Percentiles rank a stretch among this genome's conserved stretches.
Conservation (phyloP, 768 basidiomycete genomes). For the Ramaria sp. region DNA sequence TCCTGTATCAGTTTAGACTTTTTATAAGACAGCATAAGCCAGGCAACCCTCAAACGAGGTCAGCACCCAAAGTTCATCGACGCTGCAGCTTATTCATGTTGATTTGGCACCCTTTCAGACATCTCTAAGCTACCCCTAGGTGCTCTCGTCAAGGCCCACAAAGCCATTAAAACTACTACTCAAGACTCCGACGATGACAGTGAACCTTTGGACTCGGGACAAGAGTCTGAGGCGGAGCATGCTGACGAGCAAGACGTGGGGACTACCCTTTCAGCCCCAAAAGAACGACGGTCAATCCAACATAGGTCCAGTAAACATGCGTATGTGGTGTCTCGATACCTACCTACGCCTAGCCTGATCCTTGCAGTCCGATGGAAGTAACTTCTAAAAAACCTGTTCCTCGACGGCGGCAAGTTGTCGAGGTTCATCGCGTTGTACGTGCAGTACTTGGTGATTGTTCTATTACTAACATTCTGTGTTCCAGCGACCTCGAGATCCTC, state of each 20-base stretch:
- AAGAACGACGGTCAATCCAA: constrained; percentile 31
- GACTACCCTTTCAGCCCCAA: constrained; percentile 20
- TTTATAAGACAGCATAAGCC: background rate
- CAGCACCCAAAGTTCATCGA: background rate
- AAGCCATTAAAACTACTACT: constrained; percentile 33
- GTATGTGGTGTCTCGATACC: constrained; percentile 28
- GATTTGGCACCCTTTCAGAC: constrained; percentile 27
- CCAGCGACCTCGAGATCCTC: constrained; percentile 77
- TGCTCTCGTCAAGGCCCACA: constrained; percentile 54
- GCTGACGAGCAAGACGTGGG: constrained; percentile 25
- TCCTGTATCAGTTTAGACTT: background rate
- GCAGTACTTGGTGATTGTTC: background rate
- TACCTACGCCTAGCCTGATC: background rate
- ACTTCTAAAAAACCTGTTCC: constrained; percentile 81
- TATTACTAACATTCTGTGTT: background rate
- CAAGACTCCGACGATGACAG: constrained; percentile 21
- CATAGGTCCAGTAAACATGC: constrained; percentile 79
- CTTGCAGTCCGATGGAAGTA: constrained; percentile 61
- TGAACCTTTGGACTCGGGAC: constrained; percentile 18
- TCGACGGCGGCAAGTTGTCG: constrained; percentile 58
- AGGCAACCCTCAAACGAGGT: constrained; percentile 8
- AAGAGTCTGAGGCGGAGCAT: constrained; percentile 2
- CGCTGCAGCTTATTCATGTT: too few relatives aligned
- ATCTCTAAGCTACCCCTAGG: constrained; percentile 54
- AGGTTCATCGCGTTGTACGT: constrained; percentile 54